These are phyloP conservation scores for Candida corydali DNA, from an alignment of 805 yeast species.

Conservation along the genomic window DNA sequence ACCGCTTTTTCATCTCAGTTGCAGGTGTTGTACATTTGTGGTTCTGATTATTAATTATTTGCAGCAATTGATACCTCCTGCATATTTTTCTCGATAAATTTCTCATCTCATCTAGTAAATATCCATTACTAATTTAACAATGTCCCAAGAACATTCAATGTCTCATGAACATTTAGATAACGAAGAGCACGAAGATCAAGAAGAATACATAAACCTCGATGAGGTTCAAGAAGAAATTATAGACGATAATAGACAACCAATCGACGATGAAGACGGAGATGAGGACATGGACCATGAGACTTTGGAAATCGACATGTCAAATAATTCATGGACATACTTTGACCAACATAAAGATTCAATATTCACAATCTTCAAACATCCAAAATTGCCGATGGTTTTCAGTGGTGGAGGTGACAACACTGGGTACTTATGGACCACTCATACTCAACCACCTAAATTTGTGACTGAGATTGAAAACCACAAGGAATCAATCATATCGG, in stretches of 20 bases:
- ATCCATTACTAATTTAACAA: neutral
- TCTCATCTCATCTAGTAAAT: constrained; percentile 4
- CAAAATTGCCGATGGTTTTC: constrained; percentile 77
- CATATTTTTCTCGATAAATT: neutral
- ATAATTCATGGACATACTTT: constrained; percentile 85
- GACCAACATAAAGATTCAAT: constrained; percentile 88
- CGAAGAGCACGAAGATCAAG: neutral
- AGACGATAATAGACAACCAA: constrained; percentile 23
- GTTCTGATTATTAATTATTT: constrained; percentile 14
- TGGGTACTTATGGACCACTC: constrained; percentile 91
- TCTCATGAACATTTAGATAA: constrained; percentile 3
- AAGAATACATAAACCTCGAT: constrained; percentile 21
- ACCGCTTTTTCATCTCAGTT: no score
- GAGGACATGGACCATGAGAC: constrained; percentile 38
- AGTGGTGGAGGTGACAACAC: constrained; percentile 94
- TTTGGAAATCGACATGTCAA: constrained; percentile 79
- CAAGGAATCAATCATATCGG: constrained; percentile 82
- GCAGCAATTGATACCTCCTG: constrained; percentile 1
- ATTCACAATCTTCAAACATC: constrained; percentile 78
- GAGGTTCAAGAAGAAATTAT: constrained; percentile 34
- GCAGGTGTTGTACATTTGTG: no score
- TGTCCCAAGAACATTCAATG: constrained; percentile 4
- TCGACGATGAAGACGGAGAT: constrained; percentile 29
- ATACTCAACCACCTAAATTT: constrained; percentile 75
- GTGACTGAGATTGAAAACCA: constrained; percentile 77